phyloP scores from a whole-genome alignment of 2,329 filamentous ascomycete species.

The Aureobasidium subglaciale region DNA sequence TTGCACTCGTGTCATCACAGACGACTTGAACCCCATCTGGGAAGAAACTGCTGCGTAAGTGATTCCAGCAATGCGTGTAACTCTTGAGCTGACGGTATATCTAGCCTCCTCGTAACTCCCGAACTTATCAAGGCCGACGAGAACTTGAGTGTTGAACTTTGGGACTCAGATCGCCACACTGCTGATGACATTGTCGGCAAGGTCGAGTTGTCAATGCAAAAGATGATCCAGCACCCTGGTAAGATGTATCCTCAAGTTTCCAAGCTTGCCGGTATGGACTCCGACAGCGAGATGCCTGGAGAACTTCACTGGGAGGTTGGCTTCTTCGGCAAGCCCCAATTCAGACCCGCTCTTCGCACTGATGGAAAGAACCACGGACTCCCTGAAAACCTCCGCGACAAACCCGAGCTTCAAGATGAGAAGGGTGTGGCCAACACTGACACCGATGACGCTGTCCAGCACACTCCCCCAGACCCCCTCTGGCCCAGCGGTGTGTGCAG shows the following conservation, averaged over 20 bases:
- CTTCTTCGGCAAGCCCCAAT: slow-evolving; percentile 85
- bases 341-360: slow-evolving; percentile 75
- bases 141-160: slow-evolving; percentile 85
- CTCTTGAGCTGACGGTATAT: background rate
- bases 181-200: slow-evolving; percentile 95
- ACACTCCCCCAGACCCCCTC: slow-evolving; percentile 89
- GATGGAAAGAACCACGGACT: slow-evolving; percentile 77
- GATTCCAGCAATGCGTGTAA: background rate
- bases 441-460: slow-evolving; percentile 75
- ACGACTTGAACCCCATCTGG: slow-evolving; percentile 88
- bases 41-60: slow-evolving; percentile 67
- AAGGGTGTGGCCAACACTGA: slow-evolving; percentile 67
- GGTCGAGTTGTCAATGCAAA: slow-evolving; percentile 85
- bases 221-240: slow-evolving; percentile 88
- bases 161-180: slow-evolving; percentile 89
- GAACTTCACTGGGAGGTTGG: slow-evolving; percentile 95
- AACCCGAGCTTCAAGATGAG: slow-evolving; percentile 77
- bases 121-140: slow-evolving; percentile 92
- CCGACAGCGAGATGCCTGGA: slow-evolving; percentile 82
- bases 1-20: slow-evolving; percentile 90
- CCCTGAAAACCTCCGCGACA: slow-evolving; percentile 64
- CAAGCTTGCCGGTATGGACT: slow-evolving; percentile 72
- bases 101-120: slow-evolving; percentile 65
- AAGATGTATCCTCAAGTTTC: slow-evolving; percentile 89
- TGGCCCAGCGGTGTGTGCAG: slow-evolving; percentile 90